Percentiles rank a stretch among this genome's conserved stretches.
Evolutionary conservation across 1,284 basidiomycete genomes (phyloP).

Genomic region (Ustilago lituana): DNA sequence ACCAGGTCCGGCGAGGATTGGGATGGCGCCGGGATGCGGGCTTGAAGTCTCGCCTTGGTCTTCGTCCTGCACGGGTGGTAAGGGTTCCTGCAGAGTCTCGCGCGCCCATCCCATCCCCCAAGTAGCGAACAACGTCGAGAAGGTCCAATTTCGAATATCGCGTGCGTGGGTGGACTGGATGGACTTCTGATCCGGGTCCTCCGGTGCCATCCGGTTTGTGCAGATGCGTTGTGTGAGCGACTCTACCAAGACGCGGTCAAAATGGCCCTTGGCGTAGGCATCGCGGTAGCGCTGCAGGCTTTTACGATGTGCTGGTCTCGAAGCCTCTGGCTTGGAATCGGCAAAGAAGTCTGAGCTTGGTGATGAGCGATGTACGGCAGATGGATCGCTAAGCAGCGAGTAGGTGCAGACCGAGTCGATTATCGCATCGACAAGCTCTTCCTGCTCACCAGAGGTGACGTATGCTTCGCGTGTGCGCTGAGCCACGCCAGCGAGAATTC

Average conservation of each 20-base stretch:
- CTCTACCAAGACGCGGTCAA: conserved; percentile 38
- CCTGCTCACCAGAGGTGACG: conserved; percentile 46
- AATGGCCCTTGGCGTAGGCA: conserved; percentile 33
- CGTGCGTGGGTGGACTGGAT: conserved; percentile 42
- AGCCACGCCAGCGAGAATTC: conserved; percentile 32
- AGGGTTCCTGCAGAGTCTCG: conserved; percentile 49
- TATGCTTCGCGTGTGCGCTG: conserved; percentile 21
- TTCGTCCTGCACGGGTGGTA: conserved; percentile 6
- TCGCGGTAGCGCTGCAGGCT: conserved; percentile 29
- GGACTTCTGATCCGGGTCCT: conserved; percentile 54
- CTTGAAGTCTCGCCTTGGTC: not conserved
- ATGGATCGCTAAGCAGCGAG: conserved; percentile 41
- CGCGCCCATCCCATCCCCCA: conserved; percentile 62
- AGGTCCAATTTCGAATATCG: conserved; percentile 43
- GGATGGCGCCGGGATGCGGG: conserved; percentile 3
- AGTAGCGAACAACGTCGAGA: conserved; percentile 46
- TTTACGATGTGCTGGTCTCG: not conserved
- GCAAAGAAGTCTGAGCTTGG: conserved; percentile 46
- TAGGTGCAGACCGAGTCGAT: conserved; percentile 58
- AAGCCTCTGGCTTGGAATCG: conserved; percentile 1
- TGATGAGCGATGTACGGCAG: conserved; percentile 34
- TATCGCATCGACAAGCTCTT: conserved; percentile 48
- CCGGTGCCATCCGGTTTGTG: conserved; percentile 29
- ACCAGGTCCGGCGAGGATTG: conserved; percentile 35
- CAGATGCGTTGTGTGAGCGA: conserved; percentile 37